phyloP scores from a whole-genome alignment of 2,329 filamentous ascomycete genomes.

The Diaporthe velutina region DNA sequence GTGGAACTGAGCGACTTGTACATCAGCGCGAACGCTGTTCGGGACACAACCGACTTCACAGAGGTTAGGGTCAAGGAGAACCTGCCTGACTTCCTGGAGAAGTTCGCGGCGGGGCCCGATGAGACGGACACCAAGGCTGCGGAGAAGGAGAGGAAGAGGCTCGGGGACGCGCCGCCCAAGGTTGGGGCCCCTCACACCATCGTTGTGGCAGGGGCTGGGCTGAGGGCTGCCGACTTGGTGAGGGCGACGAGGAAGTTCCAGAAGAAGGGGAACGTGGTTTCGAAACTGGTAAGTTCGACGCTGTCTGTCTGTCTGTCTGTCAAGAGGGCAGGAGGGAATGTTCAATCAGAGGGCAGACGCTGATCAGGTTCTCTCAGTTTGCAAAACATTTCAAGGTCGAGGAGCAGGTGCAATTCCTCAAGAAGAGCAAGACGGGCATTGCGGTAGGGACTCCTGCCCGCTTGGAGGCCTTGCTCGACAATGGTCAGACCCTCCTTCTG shows the following conservation, averaged over 20 bases:
- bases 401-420: constrained; percentile 84
- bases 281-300: constrained; percentile 80
- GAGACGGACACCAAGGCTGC: constrained; percentile 16
- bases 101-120: constrained; percentile 59
- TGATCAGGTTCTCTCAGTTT: constrained; percentile 65
- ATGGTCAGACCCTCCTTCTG: constrained; percentile 68
- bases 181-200: constrained; percentile 87
- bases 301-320: too few species aligned
- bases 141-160: constrained; percentile 58
- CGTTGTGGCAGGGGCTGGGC: constrained; percentile 85
- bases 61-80: constrained; percentile 77
- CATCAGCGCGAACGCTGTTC: constrained; percentile 80
- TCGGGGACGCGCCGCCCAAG: constrained; percentile 75
- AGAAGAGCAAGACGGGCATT: constrained; percentile 80
- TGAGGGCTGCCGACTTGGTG: constrained; percentile 87
- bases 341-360: constrained; percentile 15
- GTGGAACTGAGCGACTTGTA: constrained; percentile 88
- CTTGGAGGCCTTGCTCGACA: constrained; percentile 84
- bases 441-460: constrained; percentile 91
- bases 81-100: constrained; percentile 83
- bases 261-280: constrained; percentile 81
- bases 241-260: constrained; percentile 84
- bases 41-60: constrained; percentile 83
- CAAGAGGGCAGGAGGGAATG: too few species aligned
- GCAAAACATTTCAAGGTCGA: constrained; percentile 98